Conservation (phyloP, 768 basidiomycete genomes). For the Chiua virens region DNA sequence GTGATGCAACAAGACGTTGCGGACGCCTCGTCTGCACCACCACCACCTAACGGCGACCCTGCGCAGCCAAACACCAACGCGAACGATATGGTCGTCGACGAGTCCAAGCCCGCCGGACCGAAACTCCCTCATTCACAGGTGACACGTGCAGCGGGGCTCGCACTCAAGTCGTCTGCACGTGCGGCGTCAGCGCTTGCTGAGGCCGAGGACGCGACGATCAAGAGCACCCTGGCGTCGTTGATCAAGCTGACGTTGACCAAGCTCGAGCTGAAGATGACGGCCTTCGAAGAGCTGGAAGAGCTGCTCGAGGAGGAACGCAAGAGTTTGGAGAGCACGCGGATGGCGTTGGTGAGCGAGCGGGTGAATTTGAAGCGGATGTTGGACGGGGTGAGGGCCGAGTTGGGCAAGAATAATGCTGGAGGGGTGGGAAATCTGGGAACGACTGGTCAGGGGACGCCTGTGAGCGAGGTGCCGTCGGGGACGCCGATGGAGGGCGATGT, state of each 20-base stretch:
- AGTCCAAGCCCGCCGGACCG: conserved; percentile 26
- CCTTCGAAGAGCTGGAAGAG: conserved; percentile 94
- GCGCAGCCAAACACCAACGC: conserved; percentile 8
- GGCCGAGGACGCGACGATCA: conserved; percentile 81
- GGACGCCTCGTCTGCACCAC: conserved; percentile 4
- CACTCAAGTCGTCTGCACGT: conserved; percentile 85
- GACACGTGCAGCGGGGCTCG: conserved; percentile 79
- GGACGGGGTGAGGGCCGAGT: conserved; percentile 64
- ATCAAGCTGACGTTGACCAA: conserved; percentile 85
- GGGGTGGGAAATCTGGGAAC: conserved; percentile 45
- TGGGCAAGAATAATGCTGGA: conserved; percentile 45
- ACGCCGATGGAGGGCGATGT: conserved; percentile 48
- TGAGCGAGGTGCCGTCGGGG: conserved; percentile 50
- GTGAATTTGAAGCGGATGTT: conserved; percentile 68
- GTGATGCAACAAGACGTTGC: conserved; percentile 35
- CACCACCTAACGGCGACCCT: conserved; percentile 9
- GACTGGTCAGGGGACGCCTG: conserved; percentile 59
- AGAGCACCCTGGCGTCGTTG: conserved; percentile 73
- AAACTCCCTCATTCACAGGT: conserved; percentile 71
- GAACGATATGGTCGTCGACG: conserved; percentile 52
- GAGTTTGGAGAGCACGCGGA: conserved; percentile 76
- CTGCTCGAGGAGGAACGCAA: conserved; percentile 89
- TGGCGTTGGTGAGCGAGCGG: conserved; percentile 80
- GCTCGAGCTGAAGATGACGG: conserved; percentile 90
- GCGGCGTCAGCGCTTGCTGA: conserved; percentile 79